Conservation (phyloP, 768 basidiomycete genomes). For the Tricholoma furcatifolium region DNA sequence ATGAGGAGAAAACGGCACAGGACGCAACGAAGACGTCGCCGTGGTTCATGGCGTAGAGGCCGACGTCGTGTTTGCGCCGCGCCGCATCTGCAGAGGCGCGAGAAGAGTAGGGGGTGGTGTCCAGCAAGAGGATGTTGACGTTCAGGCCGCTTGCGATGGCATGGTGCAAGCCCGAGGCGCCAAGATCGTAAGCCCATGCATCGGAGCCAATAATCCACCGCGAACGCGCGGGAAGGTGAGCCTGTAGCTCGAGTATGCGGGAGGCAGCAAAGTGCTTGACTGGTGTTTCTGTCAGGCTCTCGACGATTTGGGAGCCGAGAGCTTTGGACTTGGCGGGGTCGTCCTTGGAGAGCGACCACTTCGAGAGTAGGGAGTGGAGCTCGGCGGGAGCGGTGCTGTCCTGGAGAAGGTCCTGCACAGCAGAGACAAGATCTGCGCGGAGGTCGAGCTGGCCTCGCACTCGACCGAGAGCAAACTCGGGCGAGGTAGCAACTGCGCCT, state of each 20-base stretch:
- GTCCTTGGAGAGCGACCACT: conserved; percentile 80
- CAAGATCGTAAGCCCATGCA: conserved; percentile 97
- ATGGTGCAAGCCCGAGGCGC: conserved; percentile 93
- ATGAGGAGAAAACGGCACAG: conserved; percentile 94
- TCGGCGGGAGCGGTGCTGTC: conserved; percentile 45
- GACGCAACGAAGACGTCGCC: conserved; percentile 96
- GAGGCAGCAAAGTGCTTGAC: conserved; percentile 44
- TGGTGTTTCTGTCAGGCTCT: conserved; percentile 41
- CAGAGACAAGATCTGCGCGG: conserved; percentile 62
- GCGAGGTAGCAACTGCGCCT: conserved; percentile 80
- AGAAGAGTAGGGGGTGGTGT: conserved; percentile 85
- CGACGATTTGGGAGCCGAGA: conserved; percentile 57
- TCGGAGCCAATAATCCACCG: conserved; percentile 99
- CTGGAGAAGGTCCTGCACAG: conserved; percentile 66
- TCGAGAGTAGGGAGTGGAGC: conserved; percentile 69
- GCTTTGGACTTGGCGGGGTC: conserved; percentile 60
- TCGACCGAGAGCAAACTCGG: conserved; percentile 92
- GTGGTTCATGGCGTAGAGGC: conserved; percentile 97
- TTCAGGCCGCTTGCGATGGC: conserved; percentile 88
- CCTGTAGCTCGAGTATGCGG: conserved; percentile 56
- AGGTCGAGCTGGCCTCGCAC: conserved; percentile 80
- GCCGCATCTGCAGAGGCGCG: conserved; percentile 67
- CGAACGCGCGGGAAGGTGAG: conserved; percentile 66
- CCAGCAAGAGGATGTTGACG: conserved; percentile 94
- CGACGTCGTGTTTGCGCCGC: conserved; percentile 93